Base-by-base conservation (phyloP, 1,139 yeast species). In the Hemisphaericaspora xylanilytica region DNA sequence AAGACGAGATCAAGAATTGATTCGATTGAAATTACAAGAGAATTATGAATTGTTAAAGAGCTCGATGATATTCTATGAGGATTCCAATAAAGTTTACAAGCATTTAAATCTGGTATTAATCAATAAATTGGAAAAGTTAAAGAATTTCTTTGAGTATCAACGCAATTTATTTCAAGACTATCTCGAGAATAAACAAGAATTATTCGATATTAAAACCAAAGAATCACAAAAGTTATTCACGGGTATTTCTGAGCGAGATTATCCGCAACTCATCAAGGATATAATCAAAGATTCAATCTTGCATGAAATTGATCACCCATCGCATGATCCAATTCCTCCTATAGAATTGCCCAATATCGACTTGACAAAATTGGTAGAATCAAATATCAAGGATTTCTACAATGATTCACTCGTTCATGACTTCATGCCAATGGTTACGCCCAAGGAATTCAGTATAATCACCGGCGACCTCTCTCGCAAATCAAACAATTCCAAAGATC, bases 81-180 rank as follows among this genome's bases (percentile, higher is more conserved):
- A 70, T 37, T 63, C 71, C 10, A 65, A 69, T 48, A 57, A 60
- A 29, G 56, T 55, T 25, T 71, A 68, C 51, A 63, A 60, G 40
- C 59, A 56, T 42, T 57, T 64, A 52, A 65, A 64, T 46, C 39
- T 44, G 24, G 44, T 57, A 2, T 41, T 63, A 46, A 46, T 61
- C 14, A 70, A 65, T 49, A 70, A 70, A 47, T 53, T 71, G 33
- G 60, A 61, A 36, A 71, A 70, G 44, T 50, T 71, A 37, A 62
- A 62, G 48, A 63, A 66, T 45, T 70, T 70, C 43, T 63, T 71
- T 39, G 70, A 65, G 47, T 67, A 53, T 45, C 76, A 71, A 46
- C 55, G 55, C 35, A 55, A 49, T 28, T 41, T 61, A 22, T 63
- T 70, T 41, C 50, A 50, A 25, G 58, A 57, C 8, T 41, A 58